Evolutionary conservation across 2,329 filamentous ascomycete genomes (phyloP).

Genomic region (Sclerotinia nivalis): DNA sequence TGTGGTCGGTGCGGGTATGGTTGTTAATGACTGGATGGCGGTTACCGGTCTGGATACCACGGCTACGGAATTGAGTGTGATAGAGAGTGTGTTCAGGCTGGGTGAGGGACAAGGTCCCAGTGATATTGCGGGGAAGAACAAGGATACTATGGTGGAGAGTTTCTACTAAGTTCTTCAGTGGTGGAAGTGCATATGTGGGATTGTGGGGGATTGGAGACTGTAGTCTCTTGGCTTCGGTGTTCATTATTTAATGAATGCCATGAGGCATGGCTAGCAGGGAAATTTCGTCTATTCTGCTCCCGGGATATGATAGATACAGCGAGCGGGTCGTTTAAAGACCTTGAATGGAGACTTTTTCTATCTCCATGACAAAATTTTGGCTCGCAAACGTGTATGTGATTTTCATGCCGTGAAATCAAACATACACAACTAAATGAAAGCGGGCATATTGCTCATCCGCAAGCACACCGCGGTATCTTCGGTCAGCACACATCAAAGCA

Average conservation of each 20-base stretch:
- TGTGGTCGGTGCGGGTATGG: conserved; percentile 95
- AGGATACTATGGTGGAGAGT: conserved; percentile 98
- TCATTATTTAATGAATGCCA: neutral
- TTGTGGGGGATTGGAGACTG: neutral
- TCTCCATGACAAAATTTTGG: neutral
- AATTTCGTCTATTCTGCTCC: neutral
- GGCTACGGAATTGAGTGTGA: conserved; percentile 93
- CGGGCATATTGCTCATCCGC: neutral
- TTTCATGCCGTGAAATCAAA: neutral
- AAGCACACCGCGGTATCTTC: neutral
- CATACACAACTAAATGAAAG: neutral
- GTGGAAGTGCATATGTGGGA: conserved; percentile 12
- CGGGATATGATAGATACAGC: conserved; percentile 2
- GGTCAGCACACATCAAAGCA: too few species aligned
- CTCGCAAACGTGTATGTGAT: neutral
- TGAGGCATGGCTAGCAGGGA: neutral
- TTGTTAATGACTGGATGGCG: conserved; percentile 96
- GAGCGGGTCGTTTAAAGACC: conserved; percentile 1
- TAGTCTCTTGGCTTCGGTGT: neutral
- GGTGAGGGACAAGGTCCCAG: conserved; percentile 81
- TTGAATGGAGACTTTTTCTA: conserved; percentile 12
- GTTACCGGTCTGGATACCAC: conserved; percentile 93
- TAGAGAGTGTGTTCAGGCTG: conserved; percentile 93
- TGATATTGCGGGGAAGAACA: conserved; percentile 80
- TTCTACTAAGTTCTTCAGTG: conserved; percentile 75